Percentiles rank a stretch among this genome's conserved stretches.
phyloP scores from a whole-genome alignment of 2,329 filamentous ascomycete species.

The Neophaeococcomyces mojaviensis region DNA sequence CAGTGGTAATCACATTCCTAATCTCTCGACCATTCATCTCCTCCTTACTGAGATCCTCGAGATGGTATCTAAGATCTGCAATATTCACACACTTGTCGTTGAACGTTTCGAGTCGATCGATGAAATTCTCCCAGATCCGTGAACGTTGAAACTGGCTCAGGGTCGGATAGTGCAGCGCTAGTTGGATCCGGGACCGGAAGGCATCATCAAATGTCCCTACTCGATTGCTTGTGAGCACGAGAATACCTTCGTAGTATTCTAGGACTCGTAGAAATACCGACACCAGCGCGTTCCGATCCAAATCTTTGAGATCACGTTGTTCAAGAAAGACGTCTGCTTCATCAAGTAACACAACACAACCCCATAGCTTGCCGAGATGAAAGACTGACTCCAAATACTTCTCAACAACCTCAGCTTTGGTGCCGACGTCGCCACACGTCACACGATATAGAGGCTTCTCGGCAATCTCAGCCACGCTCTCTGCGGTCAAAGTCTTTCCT shows the following conservation, averaged over 20 bases:
- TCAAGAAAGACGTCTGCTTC: slow-evolving; percentile 82
- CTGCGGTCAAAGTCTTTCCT: slow-evolving; percentile 80
- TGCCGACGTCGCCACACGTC: slow-evolving; percentile 73
- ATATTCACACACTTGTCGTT: slow-evolving; percentile 50
- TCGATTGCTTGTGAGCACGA: slow-evolving; percentile 84
- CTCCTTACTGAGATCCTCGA: slow-evolving; percentile 57
- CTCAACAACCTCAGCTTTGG: slow-evolving; percentile 66
- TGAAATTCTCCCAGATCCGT: slow-evolving; percentile 76
- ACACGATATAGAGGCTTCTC: slow-evolving; percentile 78
- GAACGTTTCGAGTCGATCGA: slow-evolving; percentile 61
- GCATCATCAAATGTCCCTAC: slow-evolving; percentile 84
- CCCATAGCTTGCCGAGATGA: slow-evolving; percentile 79
- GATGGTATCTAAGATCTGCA: slow-evolving; percentile 63
- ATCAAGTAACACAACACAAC: slow-evolving; percentile 74
- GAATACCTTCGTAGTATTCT: slow-evolving; percentile 86
- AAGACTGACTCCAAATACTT: slow-evolving; percentile 73
- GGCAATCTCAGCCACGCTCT: slow-evolving; percentile 76
- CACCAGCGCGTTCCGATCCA: slow-evolving; percentile 77
- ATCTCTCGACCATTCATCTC: slow-evolving; percentile 69
- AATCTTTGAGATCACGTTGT: slow-evolving; percentile 72
- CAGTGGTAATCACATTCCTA: slow-evolving; percentile 79
- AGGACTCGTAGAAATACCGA: slow-evolving; percentile 79
- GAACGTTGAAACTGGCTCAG: slow-evolving; percentile 65
- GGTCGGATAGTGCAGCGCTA: slow-evolving; percentile 72
- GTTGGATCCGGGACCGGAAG: slow-evolving; percentile 71